Conservation (phyloP, 768 basidiomycete species). For the Clathrus columnatus region DNA sequence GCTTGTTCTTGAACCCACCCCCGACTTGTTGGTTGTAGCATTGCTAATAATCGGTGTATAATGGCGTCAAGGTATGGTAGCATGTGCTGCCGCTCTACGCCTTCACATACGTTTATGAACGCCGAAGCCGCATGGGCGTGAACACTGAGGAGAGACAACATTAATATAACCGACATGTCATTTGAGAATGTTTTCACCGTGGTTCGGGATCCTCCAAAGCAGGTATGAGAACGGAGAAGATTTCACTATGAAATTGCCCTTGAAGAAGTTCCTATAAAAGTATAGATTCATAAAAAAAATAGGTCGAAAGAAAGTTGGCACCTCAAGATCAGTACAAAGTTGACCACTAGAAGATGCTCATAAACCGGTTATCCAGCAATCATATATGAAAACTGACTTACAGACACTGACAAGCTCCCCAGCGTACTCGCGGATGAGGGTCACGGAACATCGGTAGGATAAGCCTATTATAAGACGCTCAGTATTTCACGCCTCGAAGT, state of each 20-base stretch:
- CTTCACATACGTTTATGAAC: conserved; percentile 86
- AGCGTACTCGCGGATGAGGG: conserved; percentile 62
- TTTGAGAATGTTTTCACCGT: conserved; percentile 32
- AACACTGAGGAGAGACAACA: conserved; percentile 39
- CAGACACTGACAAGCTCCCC: conserved; percentile 81
- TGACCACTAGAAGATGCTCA: conserved; percentile 52
- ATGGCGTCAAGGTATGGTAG: conserved; percentile 73
- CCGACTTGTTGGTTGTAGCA: conserved; percentile 50
- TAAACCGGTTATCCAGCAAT: background rate
- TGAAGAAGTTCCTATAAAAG: conserved; percentile 66
- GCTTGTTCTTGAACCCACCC: conserved; percentile 81
- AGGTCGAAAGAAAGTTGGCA: conserved; percentile 18
- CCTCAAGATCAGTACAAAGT: conserved; percentile 82
- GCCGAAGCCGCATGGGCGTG: conserved; percentile 84
- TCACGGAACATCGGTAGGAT: conserved; percentile 74
- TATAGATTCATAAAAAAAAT: background rate
- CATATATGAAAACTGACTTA: conserved; percentile 29
- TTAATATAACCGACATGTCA: background rate
- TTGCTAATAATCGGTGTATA: conserved; percentile 53
- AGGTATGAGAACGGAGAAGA: conserved; percentile 63
- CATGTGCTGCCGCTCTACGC: conserved; percentile 64
- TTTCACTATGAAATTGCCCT: conserved; percentile 53
- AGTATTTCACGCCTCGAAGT: background rate
- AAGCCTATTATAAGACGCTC: conserved; percentile 35
- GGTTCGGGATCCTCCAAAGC: conserved; percentile 69